phyloP scores from a whole-genome alignment of 768 basidiomycete genomes.

The Mycena crocata region DNA sequence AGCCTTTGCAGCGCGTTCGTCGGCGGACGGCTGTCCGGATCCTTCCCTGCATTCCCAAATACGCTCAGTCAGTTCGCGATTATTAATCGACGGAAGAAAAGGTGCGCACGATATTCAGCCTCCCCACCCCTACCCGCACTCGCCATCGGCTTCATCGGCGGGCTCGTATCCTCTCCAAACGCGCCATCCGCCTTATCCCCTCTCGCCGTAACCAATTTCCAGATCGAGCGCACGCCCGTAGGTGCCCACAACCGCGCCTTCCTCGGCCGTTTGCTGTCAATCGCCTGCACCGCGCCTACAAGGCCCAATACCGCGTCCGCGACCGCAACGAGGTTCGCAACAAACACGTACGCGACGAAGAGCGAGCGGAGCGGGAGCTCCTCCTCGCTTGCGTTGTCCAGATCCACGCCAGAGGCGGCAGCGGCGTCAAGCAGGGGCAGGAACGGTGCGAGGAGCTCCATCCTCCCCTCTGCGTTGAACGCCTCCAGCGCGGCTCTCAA shows the following conservation, averaged over 20 bases:
- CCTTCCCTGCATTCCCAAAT: slow-evolving; percentile 26
- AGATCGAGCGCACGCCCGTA: slow-evolving; percentile 51
- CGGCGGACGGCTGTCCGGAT: slow-evolving; percentile 63
- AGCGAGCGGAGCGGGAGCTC: slow-evolving; percentile 52
- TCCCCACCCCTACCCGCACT: slow-evolving; percentile 22
- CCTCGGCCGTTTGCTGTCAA: slow-evolving; percentile 49
- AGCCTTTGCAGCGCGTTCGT: slow-evolving; percentile 54
- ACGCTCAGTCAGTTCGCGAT: background rate
- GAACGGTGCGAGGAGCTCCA: slow-evolving; percentile 57
- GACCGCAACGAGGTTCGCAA: slow-evolving; percentile 54
- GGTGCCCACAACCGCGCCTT: slow-evolving; percentile 64
- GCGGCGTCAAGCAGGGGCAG: slow-evolving; percentile 44
- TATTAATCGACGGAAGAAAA: too few relatives aligned
- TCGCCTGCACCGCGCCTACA: slow-evolving; percentile 49
- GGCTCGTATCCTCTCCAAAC: slow-evolving; percentile 38
- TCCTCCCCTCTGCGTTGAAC: slow-evolving; percentile 48
- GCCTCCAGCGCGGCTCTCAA: slow-evolving; percentile 33
- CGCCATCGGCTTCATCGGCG: slow-evolving; percentile 32
- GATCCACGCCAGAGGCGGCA: slow-evolving; percentile 32
- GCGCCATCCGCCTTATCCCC: slow-evolving; percentile 42
- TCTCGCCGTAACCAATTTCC: slow-evolving; percentile 42
- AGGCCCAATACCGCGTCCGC: slow-evolving; percentile 50
- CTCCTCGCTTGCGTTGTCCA: background rate
- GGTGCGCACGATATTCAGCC: slow-evolving; percentile 25
- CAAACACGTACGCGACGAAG: slow-evolving; percentile 63